phyloP scores from a whole-genome alignment of 1,284 basidiomycete species.

The Sutorius eximius region DNA sequence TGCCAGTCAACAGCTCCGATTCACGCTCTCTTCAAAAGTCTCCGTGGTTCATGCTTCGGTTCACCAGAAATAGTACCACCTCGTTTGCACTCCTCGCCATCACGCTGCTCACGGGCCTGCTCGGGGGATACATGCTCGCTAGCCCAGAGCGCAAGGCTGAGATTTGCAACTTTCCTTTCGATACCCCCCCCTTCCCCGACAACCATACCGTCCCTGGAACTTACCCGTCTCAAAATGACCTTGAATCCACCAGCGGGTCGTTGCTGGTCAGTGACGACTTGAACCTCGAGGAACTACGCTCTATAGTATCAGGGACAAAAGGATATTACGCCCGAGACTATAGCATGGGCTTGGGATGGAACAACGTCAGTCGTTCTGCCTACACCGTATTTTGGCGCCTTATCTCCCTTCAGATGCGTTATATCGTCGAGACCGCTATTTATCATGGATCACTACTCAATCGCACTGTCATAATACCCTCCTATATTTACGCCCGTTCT shows the following conservation, averaged over 20 bases:
- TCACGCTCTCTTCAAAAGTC: background rate
- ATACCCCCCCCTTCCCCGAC: background rate
- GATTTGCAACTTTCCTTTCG: constrained; percentile 23
- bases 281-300: constrained; percentile 24
- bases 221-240: background rate
- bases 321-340: constrained; percentile 37
- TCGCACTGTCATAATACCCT: constrained; percentile 41
- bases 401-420: constrained; percentile 34
- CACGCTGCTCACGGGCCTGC: constrained; percentile 27
- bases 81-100: constrained; percentile 20
- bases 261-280: constrained; percentile 21
- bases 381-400: constrained; percentile 7
- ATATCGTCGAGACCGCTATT: constrained; percentile 43
- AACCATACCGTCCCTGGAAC: background rate
- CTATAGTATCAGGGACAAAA: constrained; percentile 23
- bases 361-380: constrained; percentile 26
- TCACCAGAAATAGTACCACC: constrained; percentile 15
- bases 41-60: constrained; percentile 13
- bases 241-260: constrained; percentile 2
- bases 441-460: constrained; percentile 39
- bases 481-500: constrained; percentile 41
- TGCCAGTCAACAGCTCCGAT: constrained; percentile 20
- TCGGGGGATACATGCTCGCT: constrained; percentile 29
- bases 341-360: constrained; percentile 35
- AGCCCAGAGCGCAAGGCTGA: constrained; percentile 15